Percentiles rank a stretch among this genome's conserved stretches.
Conservation (phyloP, 495 filamentous ascomycete species). For the Penicillium flavigenum region DNA sequence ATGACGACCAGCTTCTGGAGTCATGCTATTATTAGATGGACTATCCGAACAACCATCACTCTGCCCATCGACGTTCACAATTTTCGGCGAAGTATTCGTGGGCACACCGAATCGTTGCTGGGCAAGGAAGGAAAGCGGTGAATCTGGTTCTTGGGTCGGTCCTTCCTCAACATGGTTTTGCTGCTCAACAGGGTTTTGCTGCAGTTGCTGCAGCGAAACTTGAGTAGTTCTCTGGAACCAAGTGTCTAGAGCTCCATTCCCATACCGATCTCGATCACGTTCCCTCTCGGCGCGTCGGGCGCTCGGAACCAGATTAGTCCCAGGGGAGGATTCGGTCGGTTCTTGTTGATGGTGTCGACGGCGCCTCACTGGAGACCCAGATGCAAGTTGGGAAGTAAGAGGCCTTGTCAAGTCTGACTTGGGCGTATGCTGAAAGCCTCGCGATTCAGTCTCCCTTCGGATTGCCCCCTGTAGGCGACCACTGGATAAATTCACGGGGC, state of each 20-base stretch:
- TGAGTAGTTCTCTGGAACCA: conserved; percentile 39
- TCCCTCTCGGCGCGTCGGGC: conserved; percentile 23
- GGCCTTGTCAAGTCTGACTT: conserved; percentile 12
- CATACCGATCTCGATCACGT: conserved; percentile 35
- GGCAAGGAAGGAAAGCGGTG: conserved; percentile 27
- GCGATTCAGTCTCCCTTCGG: neutral
- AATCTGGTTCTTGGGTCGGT: conserved; percentile 10
- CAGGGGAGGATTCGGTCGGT: neutral
- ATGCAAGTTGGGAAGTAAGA: conserved; percentile 10
- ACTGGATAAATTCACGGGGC: neutral
- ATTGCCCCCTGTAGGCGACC: neutral
- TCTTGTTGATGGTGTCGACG: neutral
- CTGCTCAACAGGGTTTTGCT: neutral
- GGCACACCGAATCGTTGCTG: conserved; percentile 25
- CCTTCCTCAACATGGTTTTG: conserved; percentile 1
- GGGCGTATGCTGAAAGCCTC: neutral
- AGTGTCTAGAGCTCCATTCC: conserved; percentile 43
- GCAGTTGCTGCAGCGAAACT: conserved; percentile 10
- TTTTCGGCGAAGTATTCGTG: neutral
- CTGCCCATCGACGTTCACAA: neutral
- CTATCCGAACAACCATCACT: neutral
- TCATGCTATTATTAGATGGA: neutral
- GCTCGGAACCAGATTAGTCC: neutral
- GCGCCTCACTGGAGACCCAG: conserved; percentile 12
- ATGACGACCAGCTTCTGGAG: neutral